Base-by-base conservation (phyloP, 805 yeast genomes). In the Nakazawaea holstii region DNA sequence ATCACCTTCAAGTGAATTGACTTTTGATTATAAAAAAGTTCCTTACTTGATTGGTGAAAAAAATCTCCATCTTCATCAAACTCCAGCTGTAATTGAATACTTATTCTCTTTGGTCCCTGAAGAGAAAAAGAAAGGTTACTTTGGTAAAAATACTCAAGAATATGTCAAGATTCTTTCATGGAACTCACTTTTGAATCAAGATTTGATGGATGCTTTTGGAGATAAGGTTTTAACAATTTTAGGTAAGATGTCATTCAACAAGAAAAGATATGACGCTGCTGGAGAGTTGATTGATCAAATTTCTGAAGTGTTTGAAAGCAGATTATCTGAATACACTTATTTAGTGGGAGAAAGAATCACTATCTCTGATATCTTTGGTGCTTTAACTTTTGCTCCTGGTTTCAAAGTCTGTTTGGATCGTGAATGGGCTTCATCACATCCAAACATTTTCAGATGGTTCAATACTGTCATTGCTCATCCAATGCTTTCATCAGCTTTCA, bases 31-130 rank as follows among this genome's bases (percentile, higher is more conserved):
- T 59, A 69, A 66, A 51, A 80, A 76, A 64, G 67, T 75, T 54
- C 94, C 95, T 60, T 78, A 86, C 53, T 82, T 82, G 55, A 53
- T 75, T 59, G 89, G 86, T 40, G 79, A 80, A 55, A 76, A 82
- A 62, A 90, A 91, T 49, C 79, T 70, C 74, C 82, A 82, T 66
- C 71, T 86, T 61, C 74, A 77, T 50, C 91, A 86, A 74, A 73
- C 69, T 48, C 72, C 83, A 61, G 91, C 94, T 51, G 66, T 86
- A 59, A 59, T 74, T 57, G 62, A 72, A 66, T 82, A 85, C 70
- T 54, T 62, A 2, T 47, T 56, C 38, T 58, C 70, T 4, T 58
- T 67, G 32, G 57, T 62, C 20, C 67, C 65, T 33, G 64, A 64
- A 50, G 58, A 66, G 50, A 61, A 62, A 46, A 70, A 63, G 50